Base-by-base conservation (phyloP, 2,329 filamentous ascomycete genomes). In the Verticillium alfalfae region DNA sequence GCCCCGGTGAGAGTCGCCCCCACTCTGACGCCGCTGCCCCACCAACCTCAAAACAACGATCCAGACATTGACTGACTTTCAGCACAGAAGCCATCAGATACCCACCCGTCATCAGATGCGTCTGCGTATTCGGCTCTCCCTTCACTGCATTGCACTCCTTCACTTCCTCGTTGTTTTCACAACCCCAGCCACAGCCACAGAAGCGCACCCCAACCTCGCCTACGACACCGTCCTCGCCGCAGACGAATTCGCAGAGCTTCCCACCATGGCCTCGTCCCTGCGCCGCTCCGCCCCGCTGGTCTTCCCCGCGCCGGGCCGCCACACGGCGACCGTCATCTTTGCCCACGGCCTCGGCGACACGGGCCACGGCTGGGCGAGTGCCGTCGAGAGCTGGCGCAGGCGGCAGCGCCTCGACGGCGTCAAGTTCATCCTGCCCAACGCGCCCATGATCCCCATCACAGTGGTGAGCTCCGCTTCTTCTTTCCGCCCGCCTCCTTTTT, bases 271-370 rank as follows among this genome's bases (percentile, higher is more conserved):
- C 10, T 54, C 60, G 22, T 45, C 41, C 34, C 16, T 60, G 60
- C 57, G 57, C 58, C 63, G 61, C 49, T 60, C 73, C 31, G 72
- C 77, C 16, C 86, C 87, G 15, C 80, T 95, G 60, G 83, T 95
- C 22, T 88, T 96, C 63, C 91, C 92, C 34, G 91, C 93, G 49
- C 79, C 91, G 38, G 90, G 86, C 72, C 87, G 86, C 72, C 95
- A 98, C 78, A 97, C 95, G 41, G 93, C 93, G 31, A 97, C 94
- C 3, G 90, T 98, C 70, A 98, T 99, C 70, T 93, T 97, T 76
- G 84, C 91, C 59, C 95, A 99, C 75, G 95, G 95, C 15, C 81
- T 99, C 45, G 95, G 95, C 65, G 95, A 98, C 73, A 89, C 83
- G 36, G 91, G 90, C 54, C 81, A 85, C 67, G 91, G 91, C 67